These are phyloP conservation scores for Phtheirospermum japonicum DNA, from an alignment of 257 asterid genomes.

Conservation along the genomic window DNA sequence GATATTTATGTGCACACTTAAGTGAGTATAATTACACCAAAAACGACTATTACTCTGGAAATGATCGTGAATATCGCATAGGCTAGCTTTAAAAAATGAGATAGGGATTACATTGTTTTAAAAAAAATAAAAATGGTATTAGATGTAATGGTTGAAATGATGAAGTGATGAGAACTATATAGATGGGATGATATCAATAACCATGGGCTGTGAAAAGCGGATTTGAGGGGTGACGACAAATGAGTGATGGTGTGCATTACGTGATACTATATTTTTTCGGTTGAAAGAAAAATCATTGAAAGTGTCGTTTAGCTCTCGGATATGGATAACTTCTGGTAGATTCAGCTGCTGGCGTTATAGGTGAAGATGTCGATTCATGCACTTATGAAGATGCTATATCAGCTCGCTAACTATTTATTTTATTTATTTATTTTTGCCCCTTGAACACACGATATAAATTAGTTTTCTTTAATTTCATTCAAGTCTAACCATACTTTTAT, in stretches of 20 bases:
- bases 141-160: constrained; percentile 18
- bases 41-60: neutral
- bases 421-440: neutral
- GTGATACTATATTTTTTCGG: constrained; percentile 15
- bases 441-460: too few species aligned
- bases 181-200: constrained; percentile 22
- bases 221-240: constrained; percentile 29
- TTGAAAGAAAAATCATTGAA: constrained; percentile 18
- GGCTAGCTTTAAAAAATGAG: neutral
- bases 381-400: constrained; percentile 17
- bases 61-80: constrained; percentile 6
- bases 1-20: neutral
- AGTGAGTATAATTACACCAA: constrained; percentile 14
- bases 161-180: constrained; percentile 20
- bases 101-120: neutral
- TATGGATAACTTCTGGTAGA: constrained; percentile 23
- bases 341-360: constrained; percentile 19
- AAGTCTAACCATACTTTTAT: too few species aligned
- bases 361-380: constrained; percentile 25
- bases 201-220: constrained; percentile 16
- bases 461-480: too few species aligned
- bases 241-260: constrained; percentile 7
- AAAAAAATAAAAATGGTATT: constrained; percentile 5
- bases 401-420: neutral
- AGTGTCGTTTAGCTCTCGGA: constrained; percentile 13